Conservation (phyloP, 805 yeast species). For the Grigorovia humatica region DNA sequence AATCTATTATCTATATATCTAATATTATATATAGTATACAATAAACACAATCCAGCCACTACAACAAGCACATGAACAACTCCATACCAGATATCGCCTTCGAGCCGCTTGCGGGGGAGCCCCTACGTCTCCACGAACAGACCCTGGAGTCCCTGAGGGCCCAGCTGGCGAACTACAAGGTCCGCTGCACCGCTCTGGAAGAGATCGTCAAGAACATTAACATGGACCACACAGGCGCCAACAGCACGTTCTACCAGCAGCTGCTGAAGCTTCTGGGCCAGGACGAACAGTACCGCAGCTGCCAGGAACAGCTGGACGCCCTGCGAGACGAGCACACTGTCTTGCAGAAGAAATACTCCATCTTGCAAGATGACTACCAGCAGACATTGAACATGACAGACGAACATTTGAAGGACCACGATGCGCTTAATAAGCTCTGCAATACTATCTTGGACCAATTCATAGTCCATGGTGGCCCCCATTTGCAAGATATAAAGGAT, state of each 20-base stretch:
- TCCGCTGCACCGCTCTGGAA: slow-evolving; percentile 26
- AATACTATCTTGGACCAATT: slow-evolving; percentile 13
- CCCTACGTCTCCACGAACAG: background rate
- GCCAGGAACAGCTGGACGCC: slow-evolving; percentile 2
- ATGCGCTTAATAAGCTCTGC: slow-evolving; percentile 14
- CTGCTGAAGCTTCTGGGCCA: slow-evolving; percentile 13
- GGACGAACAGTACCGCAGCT: slow-evolving; percentile 14
- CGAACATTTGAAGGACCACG: slow-evolving; percentile 22
- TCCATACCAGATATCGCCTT: background rate
- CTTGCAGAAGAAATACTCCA: background rate
- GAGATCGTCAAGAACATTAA: slow-evolving; percentile 21
- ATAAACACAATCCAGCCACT: background rate
- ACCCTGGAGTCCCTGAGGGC: slow-evolving; percentile 19
- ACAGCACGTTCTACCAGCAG: slow-evolving; percentile 16
- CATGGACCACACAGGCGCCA: background rate
- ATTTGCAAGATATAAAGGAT: background rate
- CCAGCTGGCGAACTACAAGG: slow-evolving; percentile 34
- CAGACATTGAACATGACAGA: slow-evolving; percentile 22
- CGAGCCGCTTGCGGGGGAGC: background rate
- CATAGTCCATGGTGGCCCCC: background rate
- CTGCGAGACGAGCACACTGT: background rate
- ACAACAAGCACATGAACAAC: background rate
- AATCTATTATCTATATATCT: background rate
- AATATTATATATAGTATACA: background rate
- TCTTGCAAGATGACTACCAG: slow-evolving; percentile 20